phyloP scores from a whole-genome alignment of 495 filamentous ascomycete genomes.

The Tuber aestivum region DNA sequence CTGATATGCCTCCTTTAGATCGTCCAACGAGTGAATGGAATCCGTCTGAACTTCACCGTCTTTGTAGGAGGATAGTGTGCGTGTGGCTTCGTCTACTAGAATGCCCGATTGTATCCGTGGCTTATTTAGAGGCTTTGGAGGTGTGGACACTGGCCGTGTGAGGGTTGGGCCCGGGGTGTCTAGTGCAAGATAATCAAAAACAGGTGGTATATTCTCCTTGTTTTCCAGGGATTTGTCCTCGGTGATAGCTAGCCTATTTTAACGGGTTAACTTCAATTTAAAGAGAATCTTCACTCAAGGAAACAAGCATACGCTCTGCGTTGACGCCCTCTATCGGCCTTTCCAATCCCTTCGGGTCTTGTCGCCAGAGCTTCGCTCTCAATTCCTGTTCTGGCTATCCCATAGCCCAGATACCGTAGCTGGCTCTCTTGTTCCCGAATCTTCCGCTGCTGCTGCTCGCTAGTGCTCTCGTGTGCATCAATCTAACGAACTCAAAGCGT shows the following conservation, averaged over 20 bases:
- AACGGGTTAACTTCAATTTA: conserved; percentile 10
- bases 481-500: conserved; percentile 4
- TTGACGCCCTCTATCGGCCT: conserved; percentile 8
- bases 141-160: conserved; percentile 19
- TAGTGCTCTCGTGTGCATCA: conserved; percentile 6
- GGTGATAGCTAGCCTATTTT: conserved; percentile 14
- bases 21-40: conserved; percentile 1
- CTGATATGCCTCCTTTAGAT: conserved; percentile 21
- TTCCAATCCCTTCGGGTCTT: background rate
- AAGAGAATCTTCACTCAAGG: background rate
- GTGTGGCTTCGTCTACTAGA: conserved; percentile 3
- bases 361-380: conserved; percentile 20
- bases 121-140: conserved; percentile 9
- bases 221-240: conserved; percentile 9
- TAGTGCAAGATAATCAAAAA: conserved; percentile 28
- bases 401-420: conserved; percentile 16
- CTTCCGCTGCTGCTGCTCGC: conserved; percentile 19
- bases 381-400: conserved; percentile 17
- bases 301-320: conserved; percentile 16
- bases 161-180: conserved; percentile 1
- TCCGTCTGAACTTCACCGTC: conserved; percentile 24
- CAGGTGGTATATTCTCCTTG: conserved; percentile 29
- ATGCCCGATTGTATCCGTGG: background rate
- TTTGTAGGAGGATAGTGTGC: conserved; percentile 11
- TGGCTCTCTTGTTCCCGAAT: conserved; percentile 29